phyloP scores from a whole-genome alignment of 495 filamentous ascomycete genomes.

The Penicillium flavigenum region DNA sequence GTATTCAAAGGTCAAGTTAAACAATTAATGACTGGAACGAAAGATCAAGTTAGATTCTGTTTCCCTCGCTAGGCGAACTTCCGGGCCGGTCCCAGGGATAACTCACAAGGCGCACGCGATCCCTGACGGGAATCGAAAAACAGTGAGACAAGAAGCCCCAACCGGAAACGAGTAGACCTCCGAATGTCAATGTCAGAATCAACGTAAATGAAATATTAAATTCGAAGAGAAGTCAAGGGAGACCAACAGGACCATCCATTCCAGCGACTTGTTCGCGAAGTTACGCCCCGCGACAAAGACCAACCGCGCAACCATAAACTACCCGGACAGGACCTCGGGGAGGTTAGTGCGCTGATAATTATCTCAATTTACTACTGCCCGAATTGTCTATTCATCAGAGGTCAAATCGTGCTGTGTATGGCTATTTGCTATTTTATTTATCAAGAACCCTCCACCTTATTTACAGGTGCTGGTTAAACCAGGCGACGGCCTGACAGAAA shows the following conservation, averaged over 20 bases:
- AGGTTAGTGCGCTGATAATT: background rate
- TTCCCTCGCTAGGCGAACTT: background rate
- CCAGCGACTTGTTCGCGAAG: slow-evolving; percentile 2
- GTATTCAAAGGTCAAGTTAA: background rate
- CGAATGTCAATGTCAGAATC: background rate
- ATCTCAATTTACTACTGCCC: background rate
- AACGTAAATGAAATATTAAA: background rate
- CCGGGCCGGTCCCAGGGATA: slow-evolving; percentile 25
- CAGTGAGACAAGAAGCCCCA: background rate
- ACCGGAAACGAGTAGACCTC: background rate
- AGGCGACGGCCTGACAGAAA: slow-evolving; percentile 73
- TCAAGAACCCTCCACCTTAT: slow-evolving; percentile 2
- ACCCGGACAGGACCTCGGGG: background rate
- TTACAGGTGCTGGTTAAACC: slow-evolving; percentile 68
- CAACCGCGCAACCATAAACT: background rate
- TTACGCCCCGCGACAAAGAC: slow-evolving; percentile 5
- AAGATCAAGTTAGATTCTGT: slow-evolving; percentile 8
- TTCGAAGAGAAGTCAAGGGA: background rate
- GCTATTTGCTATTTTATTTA: background rate
- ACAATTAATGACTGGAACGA: slow-evolving; percentile 7
- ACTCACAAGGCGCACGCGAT: slow-evolving; percentile 29
- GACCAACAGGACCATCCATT: background rate
- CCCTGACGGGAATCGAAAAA: background rate
- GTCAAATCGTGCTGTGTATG: background rate
- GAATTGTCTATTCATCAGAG: background rate